Conservation (phyloP, 2,329 filamentous ascomycete genomes). For the Penicillium sp. region DNA sequence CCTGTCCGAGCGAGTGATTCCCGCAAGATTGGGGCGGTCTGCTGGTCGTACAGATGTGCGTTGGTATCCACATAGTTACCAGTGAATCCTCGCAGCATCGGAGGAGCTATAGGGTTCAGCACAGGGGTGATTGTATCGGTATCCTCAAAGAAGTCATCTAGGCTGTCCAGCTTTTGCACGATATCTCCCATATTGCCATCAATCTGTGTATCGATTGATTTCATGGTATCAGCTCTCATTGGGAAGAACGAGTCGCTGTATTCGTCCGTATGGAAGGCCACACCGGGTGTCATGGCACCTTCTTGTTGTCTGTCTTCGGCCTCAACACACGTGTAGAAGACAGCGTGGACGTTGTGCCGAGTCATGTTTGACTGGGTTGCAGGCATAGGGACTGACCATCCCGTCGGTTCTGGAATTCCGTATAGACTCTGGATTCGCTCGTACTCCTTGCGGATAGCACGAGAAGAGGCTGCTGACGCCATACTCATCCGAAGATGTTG, state of each 20-base stretch:
- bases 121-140: slow-evolving; percentile 60
- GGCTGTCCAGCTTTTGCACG: slow-evolving; percentile 71
- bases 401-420: slow-evolving; percentile 91
- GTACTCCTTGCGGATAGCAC: slow-evolving; percentile 86
- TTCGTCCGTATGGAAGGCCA: slow-evolving; percentile 91
- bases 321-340: slow-evolving; percentile 88
- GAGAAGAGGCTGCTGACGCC: slow-evolving; percentile 76
- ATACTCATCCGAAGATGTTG: slow-evolving; percentile 98
- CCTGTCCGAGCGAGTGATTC: slow-evolving; percentile 73
- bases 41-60: slow-evolving; percentile 85
- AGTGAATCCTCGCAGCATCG: slow-evolving; percentile 50
- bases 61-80: slow-evolving; percentile 68
- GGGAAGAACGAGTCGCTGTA: slow-evolving; percentile 74
- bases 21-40: slow-evolving; percentile 84
- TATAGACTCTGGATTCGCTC: slow-evolving; percentile 92
- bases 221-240: slow-evolving; percentile 84
- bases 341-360: slow-evolving; percentile 87
- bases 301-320: slow-evolving; percentile 60
- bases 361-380: slow-evolving; percentile 85
- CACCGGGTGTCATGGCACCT: slow-evolving; percentile 69
- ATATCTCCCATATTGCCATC: slow-evolving; percentile 75
- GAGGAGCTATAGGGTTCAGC: slow-evolving; percentile 35
- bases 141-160: slow-evolving; percentile 81
- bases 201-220: slow-evolving; percentile 69
- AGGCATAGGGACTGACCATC: slow-evolving; percentile 93